Conservation (phyloP, 768 basidiomycete genomes). For the Lactarius deliciosus region DNA sequence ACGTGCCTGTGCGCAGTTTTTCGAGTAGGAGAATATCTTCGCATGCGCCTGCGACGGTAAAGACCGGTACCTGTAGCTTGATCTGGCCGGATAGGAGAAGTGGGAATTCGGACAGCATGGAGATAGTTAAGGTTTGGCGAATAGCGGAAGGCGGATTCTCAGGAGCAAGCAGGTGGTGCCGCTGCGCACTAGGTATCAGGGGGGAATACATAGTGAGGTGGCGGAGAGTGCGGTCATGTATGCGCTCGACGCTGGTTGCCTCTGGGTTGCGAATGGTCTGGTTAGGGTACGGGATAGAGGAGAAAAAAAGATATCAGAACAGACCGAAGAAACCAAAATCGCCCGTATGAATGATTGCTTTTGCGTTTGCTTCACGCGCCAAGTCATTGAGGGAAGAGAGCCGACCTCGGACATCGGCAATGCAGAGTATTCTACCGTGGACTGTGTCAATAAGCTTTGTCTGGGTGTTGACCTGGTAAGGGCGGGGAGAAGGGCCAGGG, state of each 20-base stretch:
- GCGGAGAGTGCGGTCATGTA: conserved; percentile 93
- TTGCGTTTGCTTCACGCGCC: conserved; percentile 83
- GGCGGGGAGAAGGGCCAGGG: conserved; percentile 56
- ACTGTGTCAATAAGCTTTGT: conserved; percentile 75
- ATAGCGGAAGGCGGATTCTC: conserved; percentile 67
- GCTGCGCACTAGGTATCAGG: conserved; percentile 80
- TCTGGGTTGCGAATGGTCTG: conserved; percentile 46
- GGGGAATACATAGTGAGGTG: conserved; percentile 97
- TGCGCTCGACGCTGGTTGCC: conserved; percentile 75
- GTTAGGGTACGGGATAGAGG: conserved; percentile 22
- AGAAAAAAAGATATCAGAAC: conserved; percentile 2
- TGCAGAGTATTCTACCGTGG: conserved; percentile 88
- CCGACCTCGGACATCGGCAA: conserved; percentile 91
- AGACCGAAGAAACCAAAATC: conserved; percentile 98
- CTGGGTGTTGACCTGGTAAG: conserved; percentile 64
- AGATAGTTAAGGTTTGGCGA: conserved; percentile 71
- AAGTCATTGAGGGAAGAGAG: conserved; percentile 88
- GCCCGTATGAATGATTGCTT: conserved; percentile 94
- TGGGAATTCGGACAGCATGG: conserved; percentile 91
- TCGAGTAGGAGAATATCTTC: conserved; percentile 94
- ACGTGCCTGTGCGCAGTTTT: conserved; percentile 83
- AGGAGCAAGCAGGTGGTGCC: conserved; percentile 71
- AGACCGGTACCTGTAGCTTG: conserved; percentile 90
- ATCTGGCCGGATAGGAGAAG: conserved; percentile 86
- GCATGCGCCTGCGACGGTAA: conserved; percentile 95